Evolutionary conservation across 2,329 filamentous ascomycete genomes (phyloP), one percentile per base, ranked within the genome.

Genomic region (Chaetomiaceae sp.): DNA sequence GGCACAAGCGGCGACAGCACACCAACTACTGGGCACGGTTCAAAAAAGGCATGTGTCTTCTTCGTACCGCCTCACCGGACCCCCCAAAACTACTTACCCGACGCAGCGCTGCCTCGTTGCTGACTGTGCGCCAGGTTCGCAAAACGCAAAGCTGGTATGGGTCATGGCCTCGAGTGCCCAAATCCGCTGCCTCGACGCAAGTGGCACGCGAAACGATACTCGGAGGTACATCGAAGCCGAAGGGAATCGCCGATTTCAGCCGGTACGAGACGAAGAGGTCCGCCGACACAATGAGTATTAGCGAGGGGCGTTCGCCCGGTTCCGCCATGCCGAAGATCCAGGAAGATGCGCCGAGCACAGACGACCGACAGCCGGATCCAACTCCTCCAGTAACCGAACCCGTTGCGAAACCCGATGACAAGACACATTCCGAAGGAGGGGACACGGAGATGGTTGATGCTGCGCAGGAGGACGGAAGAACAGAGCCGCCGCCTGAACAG

Each of bases 131-230:
- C 10, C 60, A 81, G 78, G 67, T 76, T 33, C 74, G 73, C 54
- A 81, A 81, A 63, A 68, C 75, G 8, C 72, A 72, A 43, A 84
- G 80, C 65, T 85, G 81, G 82, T 85, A 85, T 65, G 79, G 80
- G 48, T 80, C 81, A 16, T 84, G 79, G 79, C 77, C 80, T 16
- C 72, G 77, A 55, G 65, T 68, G 30, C 70, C 76, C 27, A 85
- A 85, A 62, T 78, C 81, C 6, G 69, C 73, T 14, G 74, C 82
- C 25, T 85, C 81, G 8, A 84, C 78, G 5, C 79, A 81, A 47
- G 70, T 86, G 40, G 80, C 80, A 3, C 75, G 74, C 58, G 82
- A 86, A 64, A 81, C 77, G 11, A 84, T 85, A 25, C 67, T 80
- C 41, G 82, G 80, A 27, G 79, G 76, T 43, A 81, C 77, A 2